phyloP scores from a whole-genome alignment of 192 early-diverging fungal genomes.

The Umbelopsis ramanniana region DNA sequence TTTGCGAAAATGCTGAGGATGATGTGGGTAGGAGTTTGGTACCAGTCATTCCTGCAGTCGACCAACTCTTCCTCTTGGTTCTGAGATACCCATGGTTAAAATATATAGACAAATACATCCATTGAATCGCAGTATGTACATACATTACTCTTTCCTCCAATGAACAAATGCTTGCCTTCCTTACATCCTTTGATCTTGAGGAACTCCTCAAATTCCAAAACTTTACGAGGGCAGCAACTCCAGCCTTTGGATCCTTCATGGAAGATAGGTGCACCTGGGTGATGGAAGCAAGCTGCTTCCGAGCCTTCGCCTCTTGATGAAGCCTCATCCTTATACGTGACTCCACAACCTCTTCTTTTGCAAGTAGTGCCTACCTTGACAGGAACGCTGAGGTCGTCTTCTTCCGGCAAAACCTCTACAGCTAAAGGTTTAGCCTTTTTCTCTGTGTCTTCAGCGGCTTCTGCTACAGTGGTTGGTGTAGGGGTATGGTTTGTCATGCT shows the following conservation, averaged over 20 bases:
- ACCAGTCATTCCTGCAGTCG: constrained; percentile 91
- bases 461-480: constrained; percentile 35
- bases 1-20: constrained; percentile 94
- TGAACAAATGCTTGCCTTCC: constrained; percentile 90
- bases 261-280: constrained; percentile 90
- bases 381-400: constrained; percentile 75
- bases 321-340: constrained; percentile 64
- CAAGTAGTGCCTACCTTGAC: constrained; percentile 79
- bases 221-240: constrained; percentile 94
- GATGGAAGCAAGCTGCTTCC: constrained; percentile 78
- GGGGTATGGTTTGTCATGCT: constrained; percentile 26
- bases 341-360: constrained; percentile 81
- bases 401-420: constrained; percentile 42
- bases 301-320: constrained; percentile 52
- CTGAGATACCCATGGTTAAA: not conserved
- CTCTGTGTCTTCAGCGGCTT: constrained; percentile 49
- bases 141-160: constrained; percentile 51
- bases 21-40: constrained; percentile 86
- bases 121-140: constrained; percentile 4
- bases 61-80: constrained; percentile 55
- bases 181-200: constrained; percentile 94
- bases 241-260: constrained; percentile 99
- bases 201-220: constrained; percentile 98
- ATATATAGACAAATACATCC: no score
- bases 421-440: constrained; percentile 42